Percentiles rank a stretch among this genome's conserved stretches.
These are phyloP conservation scores for Pelargonium citronellum DNA, from an alignment of 441 rosid species.

Conservation along the genomic window DNA sequence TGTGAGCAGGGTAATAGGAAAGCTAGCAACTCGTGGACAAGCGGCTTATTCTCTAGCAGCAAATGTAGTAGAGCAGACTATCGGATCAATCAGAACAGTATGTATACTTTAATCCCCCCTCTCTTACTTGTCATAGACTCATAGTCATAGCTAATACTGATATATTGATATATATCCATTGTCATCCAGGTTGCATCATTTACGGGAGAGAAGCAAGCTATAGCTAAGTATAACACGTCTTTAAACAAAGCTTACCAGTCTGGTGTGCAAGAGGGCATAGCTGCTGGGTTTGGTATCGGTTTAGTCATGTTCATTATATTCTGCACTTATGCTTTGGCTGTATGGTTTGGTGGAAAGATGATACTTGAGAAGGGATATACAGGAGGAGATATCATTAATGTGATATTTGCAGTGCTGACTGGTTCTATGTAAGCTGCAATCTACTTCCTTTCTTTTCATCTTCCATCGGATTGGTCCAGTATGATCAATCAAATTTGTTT, in stretches of 20 bases:
- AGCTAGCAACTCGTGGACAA: conserved; percentile 57
- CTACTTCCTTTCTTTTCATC: background rate
- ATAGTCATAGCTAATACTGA: background rate
- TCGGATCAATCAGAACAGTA: conserved; percentile 73
- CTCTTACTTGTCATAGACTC: background rate
- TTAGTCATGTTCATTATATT: conserved; percentile 31
- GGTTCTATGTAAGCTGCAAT: conserved; percentile 53
- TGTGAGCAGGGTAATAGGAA: conserved; percentile 38
- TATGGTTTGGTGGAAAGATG: conserved; percentile 53
- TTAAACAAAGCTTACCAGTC: conserved; percentile 53
- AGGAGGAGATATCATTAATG: conserved; percentile 59
- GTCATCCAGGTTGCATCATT: conserved; percentile 59
- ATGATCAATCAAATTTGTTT: background rate
- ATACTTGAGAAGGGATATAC: conserved; percentile 50
- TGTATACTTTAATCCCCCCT: conserved; percentile 11
- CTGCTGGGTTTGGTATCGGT: conserved; percentile 59
- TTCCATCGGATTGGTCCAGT: background rate
- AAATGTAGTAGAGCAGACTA: conserved; percentile 63
- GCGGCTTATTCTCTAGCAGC: conserved; percentile 61
- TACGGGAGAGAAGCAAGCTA: conserved; percentile 61
- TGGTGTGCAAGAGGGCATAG: conserved; percentile 50
- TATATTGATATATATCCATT: background rate
- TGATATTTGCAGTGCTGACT: conserved; percentile 46
- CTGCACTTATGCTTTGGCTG: conserved; percentile 45
- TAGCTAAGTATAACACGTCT: conserved; percentile 43